Conservation (phyloP, 129 eudicot genomes). For the Artemisia argyi region DNA sequence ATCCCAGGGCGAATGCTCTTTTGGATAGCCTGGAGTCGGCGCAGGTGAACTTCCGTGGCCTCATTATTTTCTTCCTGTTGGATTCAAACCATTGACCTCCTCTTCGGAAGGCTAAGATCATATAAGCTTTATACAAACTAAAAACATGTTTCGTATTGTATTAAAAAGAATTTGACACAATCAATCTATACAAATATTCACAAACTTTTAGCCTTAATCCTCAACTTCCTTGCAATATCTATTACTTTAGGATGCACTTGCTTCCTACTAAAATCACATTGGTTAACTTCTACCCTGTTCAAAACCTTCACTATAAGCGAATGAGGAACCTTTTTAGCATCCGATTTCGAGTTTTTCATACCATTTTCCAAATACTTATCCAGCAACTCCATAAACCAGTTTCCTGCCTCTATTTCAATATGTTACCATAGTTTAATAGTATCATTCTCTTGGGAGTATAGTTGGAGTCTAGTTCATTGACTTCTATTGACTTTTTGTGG, state of each 20-base stretch:
- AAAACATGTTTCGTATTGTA: neutral
- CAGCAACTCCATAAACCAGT: conserved; percentile 93
- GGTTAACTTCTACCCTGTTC: conserved; percentile 87
- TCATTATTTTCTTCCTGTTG: no score
- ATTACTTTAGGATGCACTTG: conserved; percentile 78
- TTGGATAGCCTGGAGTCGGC: no score
- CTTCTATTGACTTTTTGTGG: no score
- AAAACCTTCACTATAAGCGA: conserved; percentile 62
- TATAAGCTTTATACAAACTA: no score
- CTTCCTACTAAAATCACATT: conserved; percentile 61
- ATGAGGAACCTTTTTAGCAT: conserved; percentile 52
- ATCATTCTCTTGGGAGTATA: conserved; percentile 38
- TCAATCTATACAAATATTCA: conserved; percentile 29
- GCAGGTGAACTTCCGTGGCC: no score
- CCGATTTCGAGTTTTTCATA: conserved; percentile 42
- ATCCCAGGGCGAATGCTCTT: no score
- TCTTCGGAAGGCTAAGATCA: no score
- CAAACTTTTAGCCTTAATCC: conserved; percentile 73
- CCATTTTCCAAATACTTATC: conserved; percentile 77
- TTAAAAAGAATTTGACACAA: conserved; percentile 20
- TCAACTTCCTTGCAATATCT: conserved; percentile 73
- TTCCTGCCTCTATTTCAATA: conserved; percentile 80
- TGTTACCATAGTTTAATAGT: conserved; percentile 74
- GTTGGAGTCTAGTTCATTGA: conserved; percentile 21
- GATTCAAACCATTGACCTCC: no score